These are phyloP conservation scores for Triticum turgidum DNA, from an alignment of 176 grass and related monocot genomes.

Conservation along the genomic window DNA sequence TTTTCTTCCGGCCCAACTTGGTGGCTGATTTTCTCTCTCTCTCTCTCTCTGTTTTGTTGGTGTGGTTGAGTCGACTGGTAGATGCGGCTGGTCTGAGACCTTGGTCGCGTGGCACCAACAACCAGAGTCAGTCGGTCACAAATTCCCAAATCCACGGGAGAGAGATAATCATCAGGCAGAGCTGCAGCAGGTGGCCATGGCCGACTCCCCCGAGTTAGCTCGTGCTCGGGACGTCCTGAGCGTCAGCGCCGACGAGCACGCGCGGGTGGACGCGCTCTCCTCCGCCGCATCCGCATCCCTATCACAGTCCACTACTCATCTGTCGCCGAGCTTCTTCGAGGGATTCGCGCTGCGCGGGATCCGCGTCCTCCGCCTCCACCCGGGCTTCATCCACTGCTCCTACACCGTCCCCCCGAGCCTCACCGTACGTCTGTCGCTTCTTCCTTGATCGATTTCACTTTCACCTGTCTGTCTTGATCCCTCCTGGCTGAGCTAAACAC, in stretches of 20 bases:
- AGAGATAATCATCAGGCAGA: neutral
- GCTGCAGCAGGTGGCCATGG: neutral
- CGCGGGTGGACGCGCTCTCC: constrained; percentile 47
- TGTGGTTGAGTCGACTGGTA: neutral
- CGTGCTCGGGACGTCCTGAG: constrained; percentile 23
- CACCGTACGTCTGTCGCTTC: constrained; percentile 17
- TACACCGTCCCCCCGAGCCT: constrained; percentile 73
- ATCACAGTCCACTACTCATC: neutral
- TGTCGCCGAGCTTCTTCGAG: constrained; percentile 64
- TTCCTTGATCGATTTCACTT: neutral
- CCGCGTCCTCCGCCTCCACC: constrained; percentile 55
- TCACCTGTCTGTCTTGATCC: neutral
- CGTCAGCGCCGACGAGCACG: constrained; percentile 33
- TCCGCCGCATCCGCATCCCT: constrained; percentile 15
- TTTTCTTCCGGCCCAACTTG: no score
- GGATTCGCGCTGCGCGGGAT: constrained; percentile 64
- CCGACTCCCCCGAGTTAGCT: neutral
- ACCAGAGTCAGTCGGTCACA: neutral
- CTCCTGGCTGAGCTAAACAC: neutral
- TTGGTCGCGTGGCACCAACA: neutral
- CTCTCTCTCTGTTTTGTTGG: no score
- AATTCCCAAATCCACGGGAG: neutral
- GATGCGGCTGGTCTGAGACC: neutral
- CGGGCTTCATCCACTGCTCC: constrained; percentile 71
- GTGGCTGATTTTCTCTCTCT: no score